Evolutionary conservation across 768 basidiomycete genomes (phyloP).

Genomic region (Coprinopsis cinerea): DNA sequence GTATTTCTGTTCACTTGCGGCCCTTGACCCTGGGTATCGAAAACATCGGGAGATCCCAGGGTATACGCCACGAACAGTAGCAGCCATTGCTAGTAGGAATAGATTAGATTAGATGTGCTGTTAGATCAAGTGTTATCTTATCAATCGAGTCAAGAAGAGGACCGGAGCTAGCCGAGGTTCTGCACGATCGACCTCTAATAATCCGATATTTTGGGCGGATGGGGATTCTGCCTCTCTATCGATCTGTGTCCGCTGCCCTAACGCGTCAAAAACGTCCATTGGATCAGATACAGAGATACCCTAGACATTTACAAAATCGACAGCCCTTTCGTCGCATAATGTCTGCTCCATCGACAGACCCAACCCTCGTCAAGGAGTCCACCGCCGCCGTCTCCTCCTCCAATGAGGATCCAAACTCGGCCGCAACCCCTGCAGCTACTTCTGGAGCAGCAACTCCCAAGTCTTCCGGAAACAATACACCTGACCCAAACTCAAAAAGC

Average conservation of each 20-base stretch:
- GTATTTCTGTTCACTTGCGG: too few relatives aligned
- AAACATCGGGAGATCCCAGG: too few relatives aligned
- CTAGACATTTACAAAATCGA: not conserved
- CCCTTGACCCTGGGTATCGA: too few relatives aligned
- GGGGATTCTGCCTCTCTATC: constrained; percentile 12
- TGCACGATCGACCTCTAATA: constrained; percentile 13
- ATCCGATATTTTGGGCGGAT: constrained; percentile 12
- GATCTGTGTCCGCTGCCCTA: constrained; percentile 11
- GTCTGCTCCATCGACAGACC: constrained; percentile 10
- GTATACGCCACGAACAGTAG: too few relatives aligned
- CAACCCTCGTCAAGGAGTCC: constrained; percentile 9
- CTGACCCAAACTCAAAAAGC: constrained; percentile 36
- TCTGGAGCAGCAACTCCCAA: constrained; percentile 4
- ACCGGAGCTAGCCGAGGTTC: constrained; percentile 13
- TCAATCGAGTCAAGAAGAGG: constrained; percentile 2
- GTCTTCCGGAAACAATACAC: constrained; percentile 21
- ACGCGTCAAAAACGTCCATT: constrained; percentile 3
- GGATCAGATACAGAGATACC: constrained; percentile 7
- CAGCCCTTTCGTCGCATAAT: not conserved
- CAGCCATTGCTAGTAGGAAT: too few relatives aligned
- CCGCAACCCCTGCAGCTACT: not conserved
- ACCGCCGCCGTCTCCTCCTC: constrained; percentile 6
- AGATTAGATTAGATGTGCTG: constrained; percentile 14
- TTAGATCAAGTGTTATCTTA: constrained; percentile 10
- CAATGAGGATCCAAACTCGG: constrained; percentile 7